phyloP scores from a whole-genome alignment of 768 basidiomycete species.

The Xerocomus spinulosus region DNA sequence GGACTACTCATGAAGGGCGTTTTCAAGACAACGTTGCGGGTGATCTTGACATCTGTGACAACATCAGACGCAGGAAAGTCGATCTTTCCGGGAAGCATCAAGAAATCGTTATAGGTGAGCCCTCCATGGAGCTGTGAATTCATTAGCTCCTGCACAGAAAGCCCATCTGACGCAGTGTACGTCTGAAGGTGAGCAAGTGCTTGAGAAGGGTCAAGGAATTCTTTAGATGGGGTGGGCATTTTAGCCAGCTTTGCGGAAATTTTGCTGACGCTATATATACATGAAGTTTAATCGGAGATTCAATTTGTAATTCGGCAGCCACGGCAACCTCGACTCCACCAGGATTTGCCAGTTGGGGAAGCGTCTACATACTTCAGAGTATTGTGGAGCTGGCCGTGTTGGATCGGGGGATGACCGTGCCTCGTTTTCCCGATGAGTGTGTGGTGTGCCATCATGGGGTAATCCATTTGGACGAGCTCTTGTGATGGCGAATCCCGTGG shows the following conservation, averaged over 20 bases:
- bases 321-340: too few species aligned
- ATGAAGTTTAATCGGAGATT: constrained; percentile 14
- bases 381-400: too few species aligned
- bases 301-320: too few species aligned
- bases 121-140: constrained; percentile 83
- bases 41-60: constrained; percentile 78
- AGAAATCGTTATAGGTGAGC: constrained; percentile 96
- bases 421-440: too few species aligned
- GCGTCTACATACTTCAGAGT: too few species aligned
- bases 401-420: too few species aligned
- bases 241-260: constrained; percentile 24
- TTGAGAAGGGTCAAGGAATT: constrained; percentile 59
- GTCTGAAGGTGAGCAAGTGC: constrained; percentile 73
- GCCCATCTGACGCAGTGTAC: constrained; percentile 75
- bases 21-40: constrained; percentile 86
- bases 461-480: too few species aligned
- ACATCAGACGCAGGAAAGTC: constrained; percentile 84
- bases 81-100: constrained; percentile 92
- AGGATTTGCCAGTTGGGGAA: too few species aligned
- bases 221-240: constrained; percentile 30
- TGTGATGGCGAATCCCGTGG: too few species aligned
- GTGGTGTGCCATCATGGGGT: too few species aligned
- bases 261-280: not conserved
- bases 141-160: constrained; percentile 83
- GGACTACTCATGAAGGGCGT: constrained; percentile 97